A percentile compares a stretch with the other conserved stretches of the same genome.
These are phyloP conservation scores for Carex parvula DNA, from an alignment of 176 grass and related monocot species.

Conservation along the genomic window DNA sequence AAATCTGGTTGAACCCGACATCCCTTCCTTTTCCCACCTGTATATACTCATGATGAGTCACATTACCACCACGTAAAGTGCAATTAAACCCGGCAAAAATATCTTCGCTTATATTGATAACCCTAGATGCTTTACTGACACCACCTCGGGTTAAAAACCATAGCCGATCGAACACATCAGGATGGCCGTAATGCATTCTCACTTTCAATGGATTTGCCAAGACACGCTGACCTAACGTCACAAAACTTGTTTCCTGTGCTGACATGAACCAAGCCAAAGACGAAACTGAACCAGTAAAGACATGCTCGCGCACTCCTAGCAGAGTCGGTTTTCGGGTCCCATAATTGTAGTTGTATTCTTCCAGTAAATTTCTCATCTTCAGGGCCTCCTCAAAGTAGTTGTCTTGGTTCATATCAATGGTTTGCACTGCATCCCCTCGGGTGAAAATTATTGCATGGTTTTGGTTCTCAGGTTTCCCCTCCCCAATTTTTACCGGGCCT, in stretches of 20 bases:
- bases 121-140: conserved; percentile 90
- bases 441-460: conserved; percentile 98
- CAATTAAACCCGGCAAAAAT: conserved; percentile 99
- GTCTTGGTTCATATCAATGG: conserved; percentile 99
- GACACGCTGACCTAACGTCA: conserved; percentile 95
- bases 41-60: conserved; percentile 96
- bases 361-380: conserved; percentile 94
- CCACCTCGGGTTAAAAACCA: conserved; percentile 93
- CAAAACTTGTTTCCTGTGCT: conserved; percentile 95
- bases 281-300: conserved; percentile 97
- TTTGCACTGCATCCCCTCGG: conserved; percentile 84
- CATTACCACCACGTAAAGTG: conserved; percentile 89
- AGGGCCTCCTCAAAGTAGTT: conserved; percentile 97
- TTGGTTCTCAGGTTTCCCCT: conserved; percentile 98
- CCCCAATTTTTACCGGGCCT: conserved; percentile 80
- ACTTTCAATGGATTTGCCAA: conserved; percentile 91
- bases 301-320: conserved; percentile 87
- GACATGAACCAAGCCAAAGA: conserved; percentile 99
- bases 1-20: conserved; percentile 97
- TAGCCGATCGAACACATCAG: conserved; percentile 95
- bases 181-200: conserved; percentile 97
- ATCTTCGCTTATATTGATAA: conserved; percentile 99
- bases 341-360: conserved; percentile 75
- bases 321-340: conserved; percentile 76
- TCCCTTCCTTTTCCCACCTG: conserved; percentile 97